Percentiles rank a stretch among this genome's conserved stretches.
phyloP scores from a whole-genome alignment of 192 early-diverging fungal genomes.

The Podila clonocystis region DNA sequence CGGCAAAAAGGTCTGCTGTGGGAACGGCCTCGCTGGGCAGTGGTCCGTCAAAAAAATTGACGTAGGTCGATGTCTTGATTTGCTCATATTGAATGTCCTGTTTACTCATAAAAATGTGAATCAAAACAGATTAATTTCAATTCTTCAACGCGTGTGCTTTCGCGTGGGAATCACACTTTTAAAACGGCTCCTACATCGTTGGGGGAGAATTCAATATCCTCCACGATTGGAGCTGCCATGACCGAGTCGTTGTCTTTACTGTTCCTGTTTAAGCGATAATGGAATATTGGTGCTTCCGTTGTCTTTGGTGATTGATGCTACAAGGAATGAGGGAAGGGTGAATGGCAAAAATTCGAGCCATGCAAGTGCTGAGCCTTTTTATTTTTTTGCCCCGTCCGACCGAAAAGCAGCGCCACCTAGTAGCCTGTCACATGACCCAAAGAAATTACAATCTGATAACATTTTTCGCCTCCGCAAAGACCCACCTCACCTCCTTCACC shows the following conservation, averaged over 20 bases:
- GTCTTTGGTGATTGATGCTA: too few relatives aligned
- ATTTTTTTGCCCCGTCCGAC: too few relatives aligned
- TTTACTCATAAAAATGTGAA: not conserved
- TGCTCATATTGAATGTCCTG: slow-evolving; percentile 32
- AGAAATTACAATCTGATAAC: too few relatives aligned
- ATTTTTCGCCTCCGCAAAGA: not conserved
- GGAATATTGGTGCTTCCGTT: too few relatives aligned
- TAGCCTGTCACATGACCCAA: too few relatives aligned
- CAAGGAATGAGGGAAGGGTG: too few relatives aligned
- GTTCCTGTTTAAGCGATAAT: too few relatives aligned
- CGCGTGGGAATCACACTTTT: not conserved
- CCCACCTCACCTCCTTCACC: not conserved
- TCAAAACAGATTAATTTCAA: not conserved
- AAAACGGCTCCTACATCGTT: not conserved
- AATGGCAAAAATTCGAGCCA: too few relatives aligned
- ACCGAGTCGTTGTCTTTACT: not conserved
- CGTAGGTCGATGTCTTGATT: slow-evolving; percentile 13
- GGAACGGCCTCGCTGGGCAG: slow-evolving; percentile 50
- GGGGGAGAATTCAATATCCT: slow-evolving; percentile 10
- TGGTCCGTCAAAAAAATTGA: slow-evolving; percentile 22
- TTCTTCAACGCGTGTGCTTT: too few relatives aligned
- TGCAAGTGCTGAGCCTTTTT: too few relatives aligned
- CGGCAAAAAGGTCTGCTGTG: slow-evolving; percentile 62
- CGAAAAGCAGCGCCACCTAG: too few relatives aligned
- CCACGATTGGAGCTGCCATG: slow-evolving; percentile 13